Base-by-base conservation (phyloP, 495 filamentous ascomycete genomes). In the Cairneyella variabilis region DNA sequence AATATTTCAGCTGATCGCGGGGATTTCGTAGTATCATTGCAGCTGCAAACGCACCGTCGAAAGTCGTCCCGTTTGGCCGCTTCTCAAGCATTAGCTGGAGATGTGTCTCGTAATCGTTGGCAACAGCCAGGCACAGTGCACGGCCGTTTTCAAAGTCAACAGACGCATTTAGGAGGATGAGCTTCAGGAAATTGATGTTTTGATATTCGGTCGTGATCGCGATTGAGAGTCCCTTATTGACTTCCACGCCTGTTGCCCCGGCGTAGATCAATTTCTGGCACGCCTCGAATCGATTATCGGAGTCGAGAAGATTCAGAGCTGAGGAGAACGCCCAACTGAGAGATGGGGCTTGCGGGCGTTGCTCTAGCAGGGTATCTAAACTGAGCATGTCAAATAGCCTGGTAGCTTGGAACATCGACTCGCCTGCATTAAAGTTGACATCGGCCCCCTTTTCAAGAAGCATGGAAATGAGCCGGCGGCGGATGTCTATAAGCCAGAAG, bases 381-480 rank as follows among this genome's bases (percentile, higher is more conserved):
- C 23, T 11, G 17, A 9, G 18, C 37, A 59, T 45, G 25, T 59
- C 57, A 48, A 54, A 45, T 6, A 44, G 14, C 23, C 40, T 37
- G 20, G 52, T 55, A 14, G 57, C 51, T 30, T 30, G 51, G 9
- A 46, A 25, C 22, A 59, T 48, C 4, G 47, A 25, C 26, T 51
- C 28, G 45, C 57, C 57, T 0, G 26, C 22, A 16, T 25, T 17
- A n/a, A 16, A 17, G 12, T 56, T 56, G 16, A 60, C 53, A 51
- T 60, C 53, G 5, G 58, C 53, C 9, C 53, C 53, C 30, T 54
- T 49, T 1, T 42, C 26, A 45, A 60, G 48, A 17, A 60, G 51
- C 37, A 59, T 49, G 3, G 23, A 25, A 27, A 12, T 36, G 27
- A 58, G 28, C 32, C 49, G 41, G 23, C 36, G 49, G 28, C 50